phyloP scores from a whole-genome alignment of 2,329 filamentous ascomycete species.

The Hymenoscyphus linearis region DNA sequence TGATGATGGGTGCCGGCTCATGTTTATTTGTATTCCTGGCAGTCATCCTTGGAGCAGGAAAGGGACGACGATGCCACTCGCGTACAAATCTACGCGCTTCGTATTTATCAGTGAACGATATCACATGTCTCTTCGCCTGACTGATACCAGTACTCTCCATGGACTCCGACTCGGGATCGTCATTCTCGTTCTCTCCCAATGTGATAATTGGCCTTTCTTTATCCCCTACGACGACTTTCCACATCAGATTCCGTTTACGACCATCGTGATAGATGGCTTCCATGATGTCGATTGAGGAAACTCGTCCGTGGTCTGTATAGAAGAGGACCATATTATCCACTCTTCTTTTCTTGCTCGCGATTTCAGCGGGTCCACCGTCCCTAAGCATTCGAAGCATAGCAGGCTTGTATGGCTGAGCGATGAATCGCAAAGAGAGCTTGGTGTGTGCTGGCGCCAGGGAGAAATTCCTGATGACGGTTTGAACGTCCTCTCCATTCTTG shows the following conservation, averaged over 20 bases:
- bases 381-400: constrained; percentile 33
- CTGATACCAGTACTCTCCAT: background rate
- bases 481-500: constrained; percentile 42
- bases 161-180: constrained; percentile 1
- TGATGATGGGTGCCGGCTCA: constrained; percentile 36
- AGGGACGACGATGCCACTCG: constrained; percentile 46
- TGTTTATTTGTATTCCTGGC: constrained; percentile 28
- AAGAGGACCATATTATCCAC: constrained; percentile 29
- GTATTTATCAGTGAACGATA: constrained; percentile 29
- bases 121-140: constrained; percentile 24
- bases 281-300: constrained; percentile 17
- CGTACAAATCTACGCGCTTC: constrained; percentile 41
- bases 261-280: constrained; percentile 27
- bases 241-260: constrained; percentile 29
- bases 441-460: constrained; percentile 42
- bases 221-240: constrained; percentile 23
- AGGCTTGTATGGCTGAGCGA: constrained; percentile 33
- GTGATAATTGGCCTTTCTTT: constrained; percentile 10
- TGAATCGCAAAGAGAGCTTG: constrained; percentile 31
- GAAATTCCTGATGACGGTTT: constrained; percentile 43
- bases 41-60: constrained; percentile 33
- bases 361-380: constrained; percentile 29
- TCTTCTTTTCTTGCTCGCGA: constrained; percentile 16
- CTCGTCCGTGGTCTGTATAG: constrained; percentile 20
- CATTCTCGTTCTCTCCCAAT: constrained; percentile 6